Base-by-base conservation (phyloP, 208 protist genomes). In the Acanthamoeba polyphaga region DNA sequence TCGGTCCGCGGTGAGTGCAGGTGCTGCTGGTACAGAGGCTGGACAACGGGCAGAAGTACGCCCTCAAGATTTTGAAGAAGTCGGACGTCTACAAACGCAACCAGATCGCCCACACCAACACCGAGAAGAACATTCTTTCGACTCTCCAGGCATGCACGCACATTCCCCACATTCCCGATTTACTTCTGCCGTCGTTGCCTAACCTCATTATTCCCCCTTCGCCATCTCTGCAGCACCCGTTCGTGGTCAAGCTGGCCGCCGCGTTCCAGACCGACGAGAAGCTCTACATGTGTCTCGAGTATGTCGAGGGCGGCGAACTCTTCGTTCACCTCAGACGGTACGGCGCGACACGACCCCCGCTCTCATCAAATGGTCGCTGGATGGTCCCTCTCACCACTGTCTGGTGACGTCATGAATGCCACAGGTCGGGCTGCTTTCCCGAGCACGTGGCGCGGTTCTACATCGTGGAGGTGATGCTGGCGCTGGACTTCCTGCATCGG, bases 401-500 rank as follows among this genome's bases (percentile, higher is more conserved):
- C 8, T 64, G 3, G 2, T 51, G 12, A 32, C n/a, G 22, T 43
- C 38, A 38, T 58, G 0, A 27, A 3, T 5, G n/a, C 17, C 98
- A 98, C 95, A 96, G 98, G 58, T 93, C 95, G 22, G 95, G 74
- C 0, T 93, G 85, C 62, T 98, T 98, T 5, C 97, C 95, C 72
- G 98, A 98, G 87, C 97, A 97, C 19, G 97, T 98, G 80, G 97
- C 98, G 9, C 96, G 96, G 38, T 97, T 99, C 78, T 99, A 99
- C 95, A 96, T 97, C 38, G 98, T 98, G 2, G 98, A 99, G 96
- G 89, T 99, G 19, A 96, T 98, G 0, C 96, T 99, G 7, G 98
- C 98, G 9, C 85, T 99, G 34, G 97, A 98, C 76, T 98, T 99
- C 94, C 88, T 99, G 60, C 99, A 99, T 95, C 97, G 98, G 32